Base-by-base conservation (phyloP, 768 basidiomycete genomes). In the Boletus subcaerulescens region DNA sequence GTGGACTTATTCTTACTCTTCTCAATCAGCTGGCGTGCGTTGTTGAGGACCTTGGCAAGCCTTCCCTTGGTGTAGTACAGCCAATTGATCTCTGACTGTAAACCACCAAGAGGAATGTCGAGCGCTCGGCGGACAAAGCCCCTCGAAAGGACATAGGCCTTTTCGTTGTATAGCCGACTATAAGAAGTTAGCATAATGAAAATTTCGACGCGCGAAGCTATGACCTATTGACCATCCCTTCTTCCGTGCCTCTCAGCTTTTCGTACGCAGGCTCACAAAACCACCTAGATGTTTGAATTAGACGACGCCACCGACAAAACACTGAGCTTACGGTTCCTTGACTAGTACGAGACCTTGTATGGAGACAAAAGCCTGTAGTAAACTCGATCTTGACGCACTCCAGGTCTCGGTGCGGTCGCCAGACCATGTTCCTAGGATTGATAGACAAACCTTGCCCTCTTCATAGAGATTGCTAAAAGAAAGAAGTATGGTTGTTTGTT, bases 191-290 rank as follows among this genome's bases (percentile, higher is more conserved):
- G 47, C 38, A 52, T 5, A 33, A 32, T n/a, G 17, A 10, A 43
- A 18, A 40, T 9, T 41, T 39, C 29, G 20, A 10, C 33, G 22
- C 38, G 24, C n/a, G 32, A 29, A 47, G 52, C 52, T 12, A 73
- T 49, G 45, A 87, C 85, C 90, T 92, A 65, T 93, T 95, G 50
- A 94, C 84, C 45, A 78, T 87, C 32, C 91, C 94, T 67, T 97
- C 94, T 60, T 88, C 85, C 0, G 94, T 96, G 2, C 93, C 92
- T 58, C 91, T 80, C 40, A 96, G 75, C 65, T 94, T 97, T 65
- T 96, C 94, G 64, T 89, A 97, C 0, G 92, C 92, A 24, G 94
- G 94, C 66, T 98, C 93, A 61, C 90, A 93, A 65, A 86, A 94
- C 87, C 87, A 92, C 53, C 89, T 91, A 60, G 15, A 57, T 13